Conservation (phyloP, 305 asterid species). For the Solanum chacoense region DNA sequence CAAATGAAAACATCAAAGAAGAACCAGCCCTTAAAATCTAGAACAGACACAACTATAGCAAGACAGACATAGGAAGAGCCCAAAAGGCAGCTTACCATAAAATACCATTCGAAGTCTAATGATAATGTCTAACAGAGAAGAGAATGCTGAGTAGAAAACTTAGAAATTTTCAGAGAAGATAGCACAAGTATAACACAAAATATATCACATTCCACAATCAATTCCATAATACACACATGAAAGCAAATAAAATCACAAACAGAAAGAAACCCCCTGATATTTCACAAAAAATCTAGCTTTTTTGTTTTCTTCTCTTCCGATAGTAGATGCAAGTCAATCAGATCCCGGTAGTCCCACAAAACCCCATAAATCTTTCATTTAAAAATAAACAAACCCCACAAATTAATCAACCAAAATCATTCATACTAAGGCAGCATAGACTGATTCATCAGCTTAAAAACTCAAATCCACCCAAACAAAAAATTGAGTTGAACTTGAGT, state of each 20-base stretch:
- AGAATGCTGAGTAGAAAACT: not conserved
- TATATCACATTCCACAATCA: not conserved
- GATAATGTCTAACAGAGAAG: not conserved
- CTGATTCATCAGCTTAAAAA: not conserved
- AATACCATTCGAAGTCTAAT: not conserved
- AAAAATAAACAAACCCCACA: not conserved
- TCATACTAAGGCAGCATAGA: not conserved
- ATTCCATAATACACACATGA: not conserved
- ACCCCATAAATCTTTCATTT: not conserved
- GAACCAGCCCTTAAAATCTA: not conserved
- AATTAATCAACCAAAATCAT: not conserved
- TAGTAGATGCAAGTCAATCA: not conserved
- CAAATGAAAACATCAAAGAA: not conserved
- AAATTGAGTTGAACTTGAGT: not conserved
- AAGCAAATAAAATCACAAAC: not conserved
- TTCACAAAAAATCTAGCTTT: not conserved
- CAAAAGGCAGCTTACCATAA: not conserved
- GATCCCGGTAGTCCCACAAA: not conserved
- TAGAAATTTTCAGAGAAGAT: not conserved
- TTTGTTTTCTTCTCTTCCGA: not conserved
- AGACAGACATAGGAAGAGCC: not conserved
- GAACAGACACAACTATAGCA: not conserved
- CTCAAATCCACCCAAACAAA: not conserved
- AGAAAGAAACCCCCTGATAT: not conserved
- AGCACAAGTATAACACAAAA: not conserved